A percentile compares a stretch with the other conserved stretches of the same genome.
Conservation (phyloP, 345 rosid genomes). For the Populus nigra region DNA sequence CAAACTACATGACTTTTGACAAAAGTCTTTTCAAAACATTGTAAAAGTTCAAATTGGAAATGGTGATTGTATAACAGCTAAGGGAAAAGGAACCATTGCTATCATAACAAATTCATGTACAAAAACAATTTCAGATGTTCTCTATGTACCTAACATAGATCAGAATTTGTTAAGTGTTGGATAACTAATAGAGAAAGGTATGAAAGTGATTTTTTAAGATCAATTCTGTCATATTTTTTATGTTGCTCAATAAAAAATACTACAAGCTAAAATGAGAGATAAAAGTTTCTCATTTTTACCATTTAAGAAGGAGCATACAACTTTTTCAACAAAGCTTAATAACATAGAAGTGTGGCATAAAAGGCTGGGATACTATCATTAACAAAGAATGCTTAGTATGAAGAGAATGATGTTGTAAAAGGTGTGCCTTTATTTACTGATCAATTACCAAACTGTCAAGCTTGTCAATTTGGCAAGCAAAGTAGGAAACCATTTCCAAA, state of each 20-base stretch:
- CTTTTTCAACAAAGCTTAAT: background rate
- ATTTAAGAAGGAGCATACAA: background rate
- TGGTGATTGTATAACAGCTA: too few species aligned
- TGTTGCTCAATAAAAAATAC: background rate
- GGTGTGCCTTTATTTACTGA: too few species aligned
- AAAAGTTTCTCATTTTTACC: conserved; percentile 13
- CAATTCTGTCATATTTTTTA: background rate
- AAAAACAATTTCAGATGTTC: too few species aligned
- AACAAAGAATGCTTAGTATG: background rate
- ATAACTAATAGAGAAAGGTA: background rate
- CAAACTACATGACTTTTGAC: background rate
- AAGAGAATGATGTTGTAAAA: background rate
- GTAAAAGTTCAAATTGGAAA: too few species aligned
- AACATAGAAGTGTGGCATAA: background rate
- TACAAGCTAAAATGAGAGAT: background rate
- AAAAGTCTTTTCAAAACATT: too few species aligned
- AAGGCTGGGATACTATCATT: background rate
- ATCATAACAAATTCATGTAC: too few species aligned
- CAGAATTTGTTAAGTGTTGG: conserved; percentile 23
- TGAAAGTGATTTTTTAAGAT: conserved; percentile 1
- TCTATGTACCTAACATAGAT: background rate
- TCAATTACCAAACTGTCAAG: too few species aligned
- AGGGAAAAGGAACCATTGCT: too few species aligned
- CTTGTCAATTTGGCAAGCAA: too few species aligned
- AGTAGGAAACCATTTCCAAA: too few species aligned